These are phyloP conservation scores for Curvularia eragrostidis DNA, from an alignment of 2,329 filamentous ascomycete species.

Conservation along the genomic window DNA sequence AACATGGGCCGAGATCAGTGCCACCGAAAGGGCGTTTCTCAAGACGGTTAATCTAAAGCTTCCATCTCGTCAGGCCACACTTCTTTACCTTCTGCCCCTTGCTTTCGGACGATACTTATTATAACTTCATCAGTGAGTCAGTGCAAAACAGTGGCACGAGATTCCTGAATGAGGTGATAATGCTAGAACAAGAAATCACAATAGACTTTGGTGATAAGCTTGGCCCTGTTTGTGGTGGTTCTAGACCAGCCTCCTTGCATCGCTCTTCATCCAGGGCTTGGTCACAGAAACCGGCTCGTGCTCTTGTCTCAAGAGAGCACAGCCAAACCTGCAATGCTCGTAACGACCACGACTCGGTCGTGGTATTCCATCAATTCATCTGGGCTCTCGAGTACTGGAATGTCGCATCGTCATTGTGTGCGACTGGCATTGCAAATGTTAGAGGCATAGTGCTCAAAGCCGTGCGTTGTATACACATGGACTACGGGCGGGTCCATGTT, in stretches of 20 bases:
- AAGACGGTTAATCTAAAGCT: neutral
- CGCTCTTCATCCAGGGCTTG: neutral
- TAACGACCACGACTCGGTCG: neutral
- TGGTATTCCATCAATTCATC: neutral
- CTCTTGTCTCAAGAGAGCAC: neutral
- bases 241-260: neutral
- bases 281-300: neutral
- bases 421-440: neutral
- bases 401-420: neutral
- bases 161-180: neutral
- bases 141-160: neutral
- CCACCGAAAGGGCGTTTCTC: neutral
- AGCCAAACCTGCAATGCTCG: neutral
- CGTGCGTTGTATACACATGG: neutral
- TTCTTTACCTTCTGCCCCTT: neutral
- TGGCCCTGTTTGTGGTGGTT: neutral
- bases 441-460: neutral
- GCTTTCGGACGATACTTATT: neutral
- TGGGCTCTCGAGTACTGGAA: neutral
- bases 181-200: neutral
- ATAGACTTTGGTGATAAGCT: neutral
- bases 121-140: neutral
- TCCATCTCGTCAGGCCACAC: neutral
- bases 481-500: neutral
- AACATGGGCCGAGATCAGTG: neutral